Evolutionary conservation across 176 grass and related monocot species (phyloP), one percentile per base, ranked within the genome.

Genomic region (Lolium perenne): DNA sequence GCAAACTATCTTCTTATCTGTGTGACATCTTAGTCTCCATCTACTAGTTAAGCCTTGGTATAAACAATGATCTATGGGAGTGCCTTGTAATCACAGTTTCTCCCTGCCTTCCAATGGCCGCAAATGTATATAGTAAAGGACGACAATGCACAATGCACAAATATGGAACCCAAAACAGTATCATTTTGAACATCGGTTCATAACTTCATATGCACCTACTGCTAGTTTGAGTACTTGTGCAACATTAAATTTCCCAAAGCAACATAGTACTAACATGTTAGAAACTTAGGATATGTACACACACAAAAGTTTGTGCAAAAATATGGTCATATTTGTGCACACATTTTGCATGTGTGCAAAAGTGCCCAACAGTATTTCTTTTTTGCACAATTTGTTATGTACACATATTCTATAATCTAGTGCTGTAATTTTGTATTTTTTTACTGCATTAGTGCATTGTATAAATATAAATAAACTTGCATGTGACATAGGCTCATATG

Each of bases 401-500:
- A 29, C 6, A 4, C 72, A 51, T 75, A 10, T 4, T 51, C 21
- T 22, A 51, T 17, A 13, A 50, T 72, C 70, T 22, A 20, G 5
- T 21, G 10, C 41, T 47, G 46, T 47, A 9, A 29, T 51, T 38
- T 74, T 75, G 22, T 1, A 6, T 73, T 23, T 73, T 23, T 73
- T 22, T 49, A 48, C 7, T 73, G 69, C 41, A 47, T 14, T 10
- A 29, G 14, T 29, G 61, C 20, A 72, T 13, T 47, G 26, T 26
- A 50, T 50, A 74, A 74, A 14, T 10, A 75, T 26, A 74, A 74
- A 6, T 5, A 75, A 35, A 35, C 14, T 76, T 76, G 73, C 48
- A 11, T 76, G 15, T 76, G 7, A 18, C 73, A 76, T 17, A 75
- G 46, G 46, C 13, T 51, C 71, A 51, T 74, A 53, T 75, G 72